phyloP scores from a whole-genome alignment of 176 grass and related monocot genomes.

The Musa beccarii region DNA sequence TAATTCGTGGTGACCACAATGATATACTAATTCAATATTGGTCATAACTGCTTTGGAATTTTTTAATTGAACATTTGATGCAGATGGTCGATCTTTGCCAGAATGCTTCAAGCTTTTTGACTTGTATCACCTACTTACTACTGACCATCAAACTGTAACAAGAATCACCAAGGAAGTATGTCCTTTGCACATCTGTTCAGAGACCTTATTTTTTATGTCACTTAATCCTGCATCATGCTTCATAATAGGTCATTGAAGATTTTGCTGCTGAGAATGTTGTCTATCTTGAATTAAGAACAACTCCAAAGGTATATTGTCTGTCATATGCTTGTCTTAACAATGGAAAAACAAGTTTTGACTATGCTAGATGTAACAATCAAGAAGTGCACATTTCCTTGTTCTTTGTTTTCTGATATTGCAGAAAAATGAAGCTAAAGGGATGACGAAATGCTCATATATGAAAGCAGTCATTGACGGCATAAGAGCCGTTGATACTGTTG shows the following conservation, averaged over 20 bases:
- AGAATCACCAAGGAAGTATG: slow-evolving; percentile 89
- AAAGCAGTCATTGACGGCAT: slow-evolving; percentile 85
- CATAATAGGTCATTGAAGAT: slow-evolving; percentile 65
- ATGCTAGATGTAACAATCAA: background rate
- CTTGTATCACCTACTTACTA: slow-evolving; percentile 74
- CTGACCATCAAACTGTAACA: slow-evolving; percentile 80
- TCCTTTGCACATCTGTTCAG: background rate
- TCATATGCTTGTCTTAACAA: background rate
- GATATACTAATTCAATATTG: background rate
- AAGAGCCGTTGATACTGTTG: slow-evolving; percentile 52
- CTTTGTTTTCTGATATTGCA: slow-evolving; percentile 12
- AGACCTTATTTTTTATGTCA: background rate
- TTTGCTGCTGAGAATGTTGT: slow-evolving; percentile 92
- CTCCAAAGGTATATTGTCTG: slow-evolving; percentile 55
- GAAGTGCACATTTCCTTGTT: background rate
- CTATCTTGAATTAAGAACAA: slow-evolving; percentile 92
- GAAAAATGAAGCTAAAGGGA: slow-evolving; percentile 93
- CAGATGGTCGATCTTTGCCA: slow-evolving; percentile 68
- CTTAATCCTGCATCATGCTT: background rate
- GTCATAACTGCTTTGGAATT: background rate
- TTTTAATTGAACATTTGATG: slow-evolving; percentile 2
- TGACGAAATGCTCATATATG: slow-evolving; percentile 91
- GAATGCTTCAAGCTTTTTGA: slow-evolving; percentile 91
- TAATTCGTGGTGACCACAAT: background rate
- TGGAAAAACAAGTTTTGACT: background rate